Conservation (phyloP, 768 basidiomycete species). For the Postia placenta region DNA sequence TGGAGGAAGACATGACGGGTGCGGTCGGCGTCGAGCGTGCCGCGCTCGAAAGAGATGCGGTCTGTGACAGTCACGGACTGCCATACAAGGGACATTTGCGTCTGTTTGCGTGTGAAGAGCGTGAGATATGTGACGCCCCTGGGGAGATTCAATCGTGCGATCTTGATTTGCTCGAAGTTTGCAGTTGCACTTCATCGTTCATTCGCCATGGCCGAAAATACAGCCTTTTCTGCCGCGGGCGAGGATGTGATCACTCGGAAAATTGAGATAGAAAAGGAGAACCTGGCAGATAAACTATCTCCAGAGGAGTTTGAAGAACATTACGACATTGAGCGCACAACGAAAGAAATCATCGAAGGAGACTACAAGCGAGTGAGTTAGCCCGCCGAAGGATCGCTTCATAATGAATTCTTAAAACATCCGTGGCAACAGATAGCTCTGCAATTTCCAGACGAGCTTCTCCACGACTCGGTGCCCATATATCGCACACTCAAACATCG, state of each 20-base stretch:
- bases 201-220: constrained; percentile 16
- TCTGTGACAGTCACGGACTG: constrained; percentile 7
- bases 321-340: constrained; percentile 72
- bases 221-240: constrained; percentile 48
- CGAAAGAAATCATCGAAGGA: constrained; percentile 49
- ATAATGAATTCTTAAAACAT: background rate
- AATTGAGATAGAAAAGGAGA: constrained; percentile 41
- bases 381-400: background rate
- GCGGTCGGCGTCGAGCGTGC: constrained; percentile 9
- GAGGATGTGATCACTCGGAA: constrained; percentile 58
- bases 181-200: too few relatives aligned
- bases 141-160: too few relatives aligned
- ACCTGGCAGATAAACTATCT: constrained; percentile 18
- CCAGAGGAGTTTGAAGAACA: constrained; percentile 48
- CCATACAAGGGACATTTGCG: constrained; percentile 1
- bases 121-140: too few relatives aligned
- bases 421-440: constrained; percentile 59
- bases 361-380: constrained; percentile 63
- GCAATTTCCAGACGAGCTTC: constrained; percentile 93
- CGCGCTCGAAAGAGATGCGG: constrained; percentile 4
- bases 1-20: constrained; percentile 24
- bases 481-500: constrained; percentile 57
- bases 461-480: constrained; percentile 82
- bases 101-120: too few relatives aligned
- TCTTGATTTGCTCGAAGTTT: too few relatives aligned